Conservation (phyloP, 2,329 filamentous ascomycete species). For the Diaporthe citri region DNA sequence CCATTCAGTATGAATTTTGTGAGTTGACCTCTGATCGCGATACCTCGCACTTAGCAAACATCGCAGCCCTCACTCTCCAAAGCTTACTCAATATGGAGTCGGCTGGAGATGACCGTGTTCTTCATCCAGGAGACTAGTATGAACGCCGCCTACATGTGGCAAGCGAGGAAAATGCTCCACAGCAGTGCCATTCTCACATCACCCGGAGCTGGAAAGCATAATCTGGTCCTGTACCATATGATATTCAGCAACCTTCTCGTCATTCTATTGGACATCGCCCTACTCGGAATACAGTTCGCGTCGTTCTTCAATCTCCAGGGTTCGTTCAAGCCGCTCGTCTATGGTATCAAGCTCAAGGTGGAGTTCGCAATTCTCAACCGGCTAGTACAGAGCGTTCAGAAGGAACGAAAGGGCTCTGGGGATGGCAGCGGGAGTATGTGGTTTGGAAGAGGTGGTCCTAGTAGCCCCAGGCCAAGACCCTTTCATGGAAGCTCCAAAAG, state of each 20-base stretch:
- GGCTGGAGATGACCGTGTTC: conserved; percentile 2
- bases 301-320: not conserved
- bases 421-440: not conserved
- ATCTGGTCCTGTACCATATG: not conserved
- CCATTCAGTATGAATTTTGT: too few relatives aligned
- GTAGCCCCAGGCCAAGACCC: not conserved
- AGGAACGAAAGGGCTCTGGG: not conserved
- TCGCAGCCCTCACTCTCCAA: not conserved
- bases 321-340: not conserved
- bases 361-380: not conserved
- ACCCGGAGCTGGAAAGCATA: not conserved
- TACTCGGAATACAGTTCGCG: not conserved
- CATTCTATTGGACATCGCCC: not conserved
- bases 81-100: not conserved
- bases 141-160: not conserved
- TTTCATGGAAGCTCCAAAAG: not conserved
- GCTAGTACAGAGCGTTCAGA: not conserved
- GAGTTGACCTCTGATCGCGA: not conserved
- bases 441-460: not conserved
- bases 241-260: not conserved
- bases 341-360: not conserved
- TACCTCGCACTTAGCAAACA: not conserved
- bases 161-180: not conserved
- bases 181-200: not conserved
- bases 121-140: not conserved